Evolutionary conservation across 2,329 filamentous ascomycete genomes (phyloP), one percentile per base, ranked within the genome.

Genomic region (Meredithiella fracta): DNA sequence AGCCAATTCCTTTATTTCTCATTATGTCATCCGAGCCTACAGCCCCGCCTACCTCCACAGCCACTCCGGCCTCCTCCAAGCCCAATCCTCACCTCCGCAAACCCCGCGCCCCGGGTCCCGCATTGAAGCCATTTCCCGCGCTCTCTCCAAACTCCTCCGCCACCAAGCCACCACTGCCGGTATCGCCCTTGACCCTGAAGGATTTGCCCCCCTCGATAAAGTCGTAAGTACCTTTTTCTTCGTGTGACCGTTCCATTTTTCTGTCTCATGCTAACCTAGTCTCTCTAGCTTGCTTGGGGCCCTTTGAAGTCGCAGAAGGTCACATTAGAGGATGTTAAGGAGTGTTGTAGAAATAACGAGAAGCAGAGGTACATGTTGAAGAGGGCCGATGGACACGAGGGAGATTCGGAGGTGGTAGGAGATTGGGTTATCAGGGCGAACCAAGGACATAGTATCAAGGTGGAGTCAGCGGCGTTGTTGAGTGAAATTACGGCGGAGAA

Each of bases 381-480:
- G 54, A 34, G 29, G 29, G 29, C 29, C 47, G 14, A 59, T 56
- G 40, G 44, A 65, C 7, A 56, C 57, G 15, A 62, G 55, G 63
- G 65, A 9, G 60, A 63, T 17, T 65, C 66, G 20, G 64, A 65
- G 7, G 72, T 84, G 52, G 75, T 86, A 0, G 67, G 74, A 0
- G 75, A 85, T 67, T 96, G 83, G 72, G 75, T 94, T 31, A 96
- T 98, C 69, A 88, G 92, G 64, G 92, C 92, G 26, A 95, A 94
- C 65, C 92, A 97, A 71, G 92, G 92, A 55, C 92, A 97, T 72
- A 88, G 80, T 63, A 86, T 98, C 65, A 80, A 81, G 64, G 70
- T 82, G 37, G 83, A 86, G 26, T 80, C 80, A n/a, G 79, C 83
- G 50, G 77, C 77, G 0, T 75, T 94, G 1, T 77, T 95, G 2